Base-by-base conservation (phyloP, 352 stramenopile species). In the Ochromonadaceae sp. region DNA sequence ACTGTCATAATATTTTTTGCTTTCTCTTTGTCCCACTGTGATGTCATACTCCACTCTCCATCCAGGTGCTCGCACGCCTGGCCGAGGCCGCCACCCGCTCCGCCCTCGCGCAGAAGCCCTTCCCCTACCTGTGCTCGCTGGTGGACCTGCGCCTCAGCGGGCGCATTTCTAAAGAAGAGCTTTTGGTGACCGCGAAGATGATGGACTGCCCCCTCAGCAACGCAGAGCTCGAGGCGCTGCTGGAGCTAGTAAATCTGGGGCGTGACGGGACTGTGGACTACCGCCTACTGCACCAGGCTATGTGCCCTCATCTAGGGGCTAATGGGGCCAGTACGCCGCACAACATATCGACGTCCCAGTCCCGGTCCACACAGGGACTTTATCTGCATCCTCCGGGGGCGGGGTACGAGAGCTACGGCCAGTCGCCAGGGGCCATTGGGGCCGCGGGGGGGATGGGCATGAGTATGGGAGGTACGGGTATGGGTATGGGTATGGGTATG, bases 111-210 rank as follows among this genome's bases (percentile, higher is more conserved):
- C 31, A 34, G 26, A 47, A 42, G 39, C 41, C 55, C 25, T 63
- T 63, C 41, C 32, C 52, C 7, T 32, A 5, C 4, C 55, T 63
- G 12, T 63, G 55, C 25, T 63, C 55, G 9, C 26, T 63, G 17
- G 2, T 41, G 36, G 55, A 63, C 22, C 20, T 50, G 7, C 7
- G 22, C 2, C 38, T 52, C 2, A 52, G 26, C 9, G 55, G 55
- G 17, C 10, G 1, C 10, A 52, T 63, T 20, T 31, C 55, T 14
- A 49, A 47, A 50, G 55, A 63, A n/a, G 55, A 63, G 10, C 41
- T 63, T n/a, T 41, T 63, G 25, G 39, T 52, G 39, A 63, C 26
- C 25, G 34, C 12, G 2, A 63, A 63, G 22, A 63, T 63, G 55
- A 63, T 63, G 55, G 55, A 49, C 38, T 47, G 7, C 36, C 35